Evolutionary conservation across 768 basidiomycete species (phyloP), one percentile per base, ranked within the genome.

Genomic region (Leucocoprinus birnbaumii): DNA sequence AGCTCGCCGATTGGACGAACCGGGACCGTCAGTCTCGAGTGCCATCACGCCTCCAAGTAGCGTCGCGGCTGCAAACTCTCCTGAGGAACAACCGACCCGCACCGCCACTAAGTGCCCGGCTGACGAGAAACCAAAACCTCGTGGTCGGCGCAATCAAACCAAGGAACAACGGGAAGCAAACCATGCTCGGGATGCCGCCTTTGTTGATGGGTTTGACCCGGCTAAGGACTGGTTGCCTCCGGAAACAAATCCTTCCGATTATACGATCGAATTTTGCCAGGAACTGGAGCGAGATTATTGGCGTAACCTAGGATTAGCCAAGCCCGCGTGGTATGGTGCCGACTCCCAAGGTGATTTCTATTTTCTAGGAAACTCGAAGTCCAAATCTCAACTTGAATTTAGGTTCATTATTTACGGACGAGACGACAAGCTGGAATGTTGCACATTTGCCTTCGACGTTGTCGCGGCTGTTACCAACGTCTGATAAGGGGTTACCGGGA

Each of bases 281-380:
- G 85, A 86, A 58, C 78, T 98, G 18, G 95, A 98, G 71, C 78
- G 94, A 26, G 80, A 87, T 52, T 98, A 85, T 69, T 99, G 97
- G 97, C 78, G 94, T 51, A 94, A 90, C 60, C 85, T 92, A 68
- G 86, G 93, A 0, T 68, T 96, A 3, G 91, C 93, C 3, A 89
- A 86, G 59, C 79, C 94, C n/a, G 85, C 95, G 2, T 96, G 93
- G 95, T 99, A 99, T 69, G 97, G 96, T 18, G 97, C 97, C 3
- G 97, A 99, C 68, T 87, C 93, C 58, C 84, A 88, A 74, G 96
- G 94, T 88, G 49, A 58, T 82, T n/a, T n/a, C n/a, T n/a, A n/a
- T n/a, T n/a, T n/a, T n/a, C n/a, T n/a, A n/a, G n/a, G n/a, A n/a
- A n/a, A n/a, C n/a, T n/a, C n/a, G n/a, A n/a, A n/a, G n/a, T n/a